Conservation (phyloP, 2,329 filamentous ascomycete genomes). For the Talaromyces marneffei region DNA sequence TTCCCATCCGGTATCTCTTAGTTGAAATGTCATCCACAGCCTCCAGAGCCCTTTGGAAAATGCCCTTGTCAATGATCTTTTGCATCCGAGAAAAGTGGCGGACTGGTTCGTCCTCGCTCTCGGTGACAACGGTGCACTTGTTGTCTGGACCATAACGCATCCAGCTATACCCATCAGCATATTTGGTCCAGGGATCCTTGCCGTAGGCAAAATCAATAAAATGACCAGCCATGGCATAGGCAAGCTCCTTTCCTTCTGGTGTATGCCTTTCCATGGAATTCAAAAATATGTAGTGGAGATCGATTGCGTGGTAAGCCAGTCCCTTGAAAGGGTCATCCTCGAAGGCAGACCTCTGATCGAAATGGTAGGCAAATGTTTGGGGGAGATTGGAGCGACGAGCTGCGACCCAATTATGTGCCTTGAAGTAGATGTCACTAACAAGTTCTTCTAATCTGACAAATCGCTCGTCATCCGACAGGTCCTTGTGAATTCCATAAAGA, state of each 20-base stretch:
- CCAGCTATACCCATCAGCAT: background rate
- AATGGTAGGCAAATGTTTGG: slow-evolving; percentile 21
- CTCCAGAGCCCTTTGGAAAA: background rate
- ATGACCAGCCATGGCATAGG: background rate
- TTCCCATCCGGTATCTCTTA: too few species aligned
- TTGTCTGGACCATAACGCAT: background rate
- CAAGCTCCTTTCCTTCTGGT: background rate
- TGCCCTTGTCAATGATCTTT: background rate
- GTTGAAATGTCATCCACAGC: background rate
- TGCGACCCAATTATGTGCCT: slow-evolving; percentile 21
- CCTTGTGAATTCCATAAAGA: slow-evolving; percentile 18
- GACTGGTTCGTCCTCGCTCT: background rate
- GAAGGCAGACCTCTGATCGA: slow-evolving; percentile 21
- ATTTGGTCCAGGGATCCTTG: background rate
- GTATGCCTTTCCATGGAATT: background rate
- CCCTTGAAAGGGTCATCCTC: background rate
- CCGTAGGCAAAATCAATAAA: background rate
- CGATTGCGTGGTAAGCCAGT: background rate
- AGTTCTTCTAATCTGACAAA: slow-evolving; percentile 21
- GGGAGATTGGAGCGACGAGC: background rate
- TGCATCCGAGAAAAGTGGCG: background rate
- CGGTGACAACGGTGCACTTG: background rate
- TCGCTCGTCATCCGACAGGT: slow-evolving; percentile 13
- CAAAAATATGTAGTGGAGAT: background rate
- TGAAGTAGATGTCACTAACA: slow-evolving; percentile 24